Conservation (phyloP, 768 basidiomycete species). For the Crucibulum laeve region DNA sequence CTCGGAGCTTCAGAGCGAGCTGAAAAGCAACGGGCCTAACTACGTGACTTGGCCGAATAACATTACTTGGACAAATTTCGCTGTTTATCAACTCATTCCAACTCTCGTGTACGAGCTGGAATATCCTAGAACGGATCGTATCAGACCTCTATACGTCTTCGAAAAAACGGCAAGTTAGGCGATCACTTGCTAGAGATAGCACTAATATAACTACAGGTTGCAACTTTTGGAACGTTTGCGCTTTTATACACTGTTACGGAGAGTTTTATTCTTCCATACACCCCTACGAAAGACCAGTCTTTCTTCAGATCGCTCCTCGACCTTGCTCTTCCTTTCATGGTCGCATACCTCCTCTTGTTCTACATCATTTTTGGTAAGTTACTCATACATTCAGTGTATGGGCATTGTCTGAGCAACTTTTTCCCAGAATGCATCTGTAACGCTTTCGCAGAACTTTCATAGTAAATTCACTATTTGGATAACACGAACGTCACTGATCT, state of each 20-base stretch:
- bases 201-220: constrained; percentile 44
- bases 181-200: constrained; percentile 18
- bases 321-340: constrained; percentile 89
- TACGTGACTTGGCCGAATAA: constrained; percentile 81
- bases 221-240: constrained; percentile 94
- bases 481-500: constrained; percentile 2
- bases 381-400: background rate
- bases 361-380: constrained; percentile 77
- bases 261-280: constrained; percentile 86
- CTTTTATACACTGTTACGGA: constrained; percentile 93
- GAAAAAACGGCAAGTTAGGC: background rate
- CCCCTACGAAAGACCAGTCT: constrained; percentile 62
- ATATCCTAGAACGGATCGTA: constrained; percentile 85
- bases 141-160: constrained; percentile 14
- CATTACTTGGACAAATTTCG: constrained; percentile 77
- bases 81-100: constrained; percentile 82
- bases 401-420: constrained; percentile 1
- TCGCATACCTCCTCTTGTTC: constrained; percentile 83
- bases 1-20: constrained; percentile 70
- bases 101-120: constrained; percentile 96
- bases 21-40: constrained; percentile 66
- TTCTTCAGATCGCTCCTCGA: constrained; percentile 78
- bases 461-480: constrained; percentile 39
- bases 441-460: constrained; percentile 89
- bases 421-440: constrained; percentile 90